phyloP scores from a whole-genome alignment of 2,329 filamentous ascomycete species.

The Sodiomyces alkalinus region DNA sequence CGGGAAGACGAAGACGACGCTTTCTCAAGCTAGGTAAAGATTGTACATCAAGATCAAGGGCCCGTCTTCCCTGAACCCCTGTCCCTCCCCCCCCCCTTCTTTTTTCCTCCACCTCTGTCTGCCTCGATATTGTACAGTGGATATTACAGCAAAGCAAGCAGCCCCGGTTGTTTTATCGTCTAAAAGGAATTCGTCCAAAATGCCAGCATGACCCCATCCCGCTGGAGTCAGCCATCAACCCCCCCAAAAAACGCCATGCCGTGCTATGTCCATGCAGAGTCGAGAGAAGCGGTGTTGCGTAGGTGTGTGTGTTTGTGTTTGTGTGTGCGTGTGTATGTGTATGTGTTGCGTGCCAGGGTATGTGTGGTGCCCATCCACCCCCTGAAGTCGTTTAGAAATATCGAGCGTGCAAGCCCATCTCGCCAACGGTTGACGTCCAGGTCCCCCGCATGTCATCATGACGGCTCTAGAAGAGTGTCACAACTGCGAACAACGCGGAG shows the following conservation, averaged over 20 bases:
- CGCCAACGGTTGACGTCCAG: too few species aligned
- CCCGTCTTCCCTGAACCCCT: too few species aligned
- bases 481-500: not conserved
- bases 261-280: slow-evolving; percentile 10
- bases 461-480: too few species aligned
- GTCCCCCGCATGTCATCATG: too few species aligned
- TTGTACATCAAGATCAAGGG: too few species aligned
- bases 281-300: slow-evolving; percentile 7
- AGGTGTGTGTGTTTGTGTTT: slow-evolving; percentile 1
- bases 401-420: too few species aligned
- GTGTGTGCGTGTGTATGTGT: slow-evolving; percentile 1
- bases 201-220: not conserved
- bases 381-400: too few species aligned
- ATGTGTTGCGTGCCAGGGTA: not conserved
- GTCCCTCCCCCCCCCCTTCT: too few species aligned
- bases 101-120: too few species aligned
- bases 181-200: slow-evolving; percentile 2
- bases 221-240: slow-evolving; percentile 1
- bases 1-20: too few species aligned
- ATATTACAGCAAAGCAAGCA: not conserved
- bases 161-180: slow-evolving; percentile 1
- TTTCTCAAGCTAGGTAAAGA: too few species aligned
- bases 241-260: slow-evolving; percentile 9
- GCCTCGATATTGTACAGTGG: slow-evolving; percentile 1
- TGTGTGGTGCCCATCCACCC: not conserved